A percentile compares a stretch with the other conserved stretches of the same genome.
Evolutionary conservation across 108 stramenopile species (phyloP).

Genomic region (Aureococcus anophagefferens): DNA sequence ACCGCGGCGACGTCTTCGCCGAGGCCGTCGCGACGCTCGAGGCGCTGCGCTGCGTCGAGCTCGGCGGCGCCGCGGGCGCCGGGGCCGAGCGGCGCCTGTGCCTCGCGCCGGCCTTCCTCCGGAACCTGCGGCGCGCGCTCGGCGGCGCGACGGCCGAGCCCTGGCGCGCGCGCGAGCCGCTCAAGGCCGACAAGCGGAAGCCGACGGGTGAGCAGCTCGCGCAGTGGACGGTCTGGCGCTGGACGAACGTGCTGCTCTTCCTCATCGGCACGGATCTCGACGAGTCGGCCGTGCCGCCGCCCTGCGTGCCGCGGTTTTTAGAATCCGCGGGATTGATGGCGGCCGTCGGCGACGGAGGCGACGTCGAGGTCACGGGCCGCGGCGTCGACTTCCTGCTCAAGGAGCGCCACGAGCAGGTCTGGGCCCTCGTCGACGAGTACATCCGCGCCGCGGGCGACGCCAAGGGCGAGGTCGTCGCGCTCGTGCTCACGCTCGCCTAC

Average conservation of each 20-base stretch:
- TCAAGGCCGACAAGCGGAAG: background rate
- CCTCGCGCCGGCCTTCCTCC: no score
- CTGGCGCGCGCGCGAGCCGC: background rate
- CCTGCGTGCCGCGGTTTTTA: background rate
- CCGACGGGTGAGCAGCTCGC: background rate
- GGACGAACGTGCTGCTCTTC: background rate
- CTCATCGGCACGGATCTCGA: background rate
- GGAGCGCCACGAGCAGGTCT: constrained; percentile 3
- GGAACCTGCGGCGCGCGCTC: no score
- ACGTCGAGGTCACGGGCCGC: background rate
- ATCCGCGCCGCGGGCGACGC: background rate
- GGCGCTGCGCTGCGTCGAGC: no score
- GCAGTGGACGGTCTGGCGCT: background rate
- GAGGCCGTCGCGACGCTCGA: no score
- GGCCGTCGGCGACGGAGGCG: background rate
- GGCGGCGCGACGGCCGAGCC: background rate
- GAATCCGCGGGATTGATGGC: background rate
- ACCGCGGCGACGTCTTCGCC: no score
- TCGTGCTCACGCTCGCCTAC: constrained; percentile 7
- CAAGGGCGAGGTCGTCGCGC: background rate
- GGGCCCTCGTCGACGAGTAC: constrained; percentile 3
- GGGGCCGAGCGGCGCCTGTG: no score
- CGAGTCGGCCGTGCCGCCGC: background rate
- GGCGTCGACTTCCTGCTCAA: constrained; percentile 15
- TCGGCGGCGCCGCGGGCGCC: no score